phyloP scores from a whole-genome alignment of 192 early-diverging fungal genomes.

The Phlyctochytrium bullatum region DNA sequence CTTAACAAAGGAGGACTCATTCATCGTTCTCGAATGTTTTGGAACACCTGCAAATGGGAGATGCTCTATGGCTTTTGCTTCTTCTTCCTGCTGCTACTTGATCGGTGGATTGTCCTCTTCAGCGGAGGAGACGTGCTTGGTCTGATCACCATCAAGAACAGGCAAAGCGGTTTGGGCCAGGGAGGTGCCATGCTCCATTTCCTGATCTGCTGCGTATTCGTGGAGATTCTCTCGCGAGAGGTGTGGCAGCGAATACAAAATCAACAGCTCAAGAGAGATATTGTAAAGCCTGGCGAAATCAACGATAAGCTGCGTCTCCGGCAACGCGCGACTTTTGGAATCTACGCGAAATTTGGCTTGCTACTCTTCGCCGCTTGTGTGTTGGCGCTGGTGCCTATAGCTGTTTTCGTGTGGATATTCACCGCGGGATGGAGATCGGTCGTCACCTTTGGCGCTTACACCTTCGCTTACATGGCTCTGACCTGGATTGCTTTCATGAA shows the following conservation, averaged over 20 bases:
- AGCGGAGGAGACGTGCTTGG: neutral
- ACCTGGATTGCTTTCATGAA: neutral
- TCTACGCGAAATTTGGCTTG: neutral
- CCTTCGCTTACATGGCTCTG: neutral
- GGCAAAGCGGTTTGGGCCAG: neutral
- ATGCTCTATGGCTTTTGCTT: neutral
- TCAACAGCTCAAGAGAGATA: neutral
- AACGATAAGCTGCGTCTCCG: no score
- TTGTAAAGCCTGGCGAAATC: no score
- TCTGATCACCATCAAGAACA: neutral
- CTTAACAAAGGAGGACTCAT: neutral
- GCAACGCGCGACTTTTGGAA: no score
- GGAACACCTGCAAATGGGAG: neutral
- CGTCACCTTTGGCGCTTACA: neutral
- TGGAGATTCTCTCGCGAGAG: neutral
- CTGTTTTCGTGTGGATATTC: neutral
- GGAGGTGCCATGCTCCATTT: neutral
- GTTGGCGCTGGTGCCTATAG: neutral
- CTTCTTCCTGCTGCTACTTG: neutral
- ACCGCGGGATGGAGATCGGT: neutral
- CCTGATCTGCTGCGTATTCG: neutral
- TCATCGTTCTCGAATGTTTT: neutral
- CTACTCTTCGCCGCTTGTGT: neutral
- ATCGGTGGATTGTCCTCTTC: neutral
- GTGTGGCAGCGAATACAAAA: neutral